Evolutionary conservation across 2,329 filamentous ascomycete genomes (phyloP).

Genomic region (Fusarium sp.): DNA sequence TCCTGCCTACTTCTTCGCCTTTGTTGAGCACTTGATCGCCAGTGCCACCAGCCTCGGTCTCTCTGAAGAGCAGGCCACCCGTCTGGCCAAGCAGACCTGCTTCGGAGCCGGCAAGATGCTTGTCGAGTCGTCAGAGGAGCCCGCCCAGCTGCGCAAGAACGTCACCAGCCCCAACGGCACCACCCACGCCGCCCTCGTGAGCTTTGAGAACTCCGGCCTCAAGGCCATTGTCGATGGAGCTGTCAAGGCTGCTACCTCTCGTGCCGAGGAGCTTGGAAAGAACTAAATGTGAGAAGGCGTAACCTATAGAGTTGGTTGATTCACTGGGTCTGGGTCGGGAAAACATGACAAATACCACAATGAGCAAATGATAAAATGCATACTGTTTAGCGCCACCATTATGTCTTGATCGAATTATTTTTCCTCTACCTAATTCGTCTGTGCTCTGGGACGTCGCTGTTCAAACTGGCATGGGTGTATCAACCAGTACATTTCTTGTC

Average conservation of each 20-base stretch:
- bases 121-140: conserved; percentile 58
- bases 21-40: conserved; percentile 63
- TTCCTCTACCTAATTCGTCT: too few species aligned
- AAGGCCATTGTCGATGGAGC: conserved; percentile 58
- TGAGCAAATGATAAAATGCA: background rate
- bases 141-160: conserved; percentile 61
- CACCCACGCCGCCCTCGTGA: conserved; percentile 61
- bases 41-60: conserved; percentile 59
- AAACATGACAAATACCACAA: background rate
- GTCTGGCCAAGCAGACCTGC: conserved; percentile 63
- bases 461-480: too few species aligned
- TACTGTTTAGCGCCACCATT: background rate
- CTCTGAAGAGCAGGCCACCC: conserved; percentile 60
- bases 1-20: conserved; percentile 65
- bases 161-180: conserved; percentile 66
- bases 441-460: too few species aligned
- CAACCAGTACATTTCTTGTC: too few species aligned
- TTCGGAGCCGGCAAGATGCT: conserved; percentile 65
- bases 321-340: background rate
- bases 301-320: background rate
- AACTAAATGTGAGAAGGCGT: conserved; percentile 22
- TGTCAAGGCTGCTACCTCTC: conserved; percentile 59
- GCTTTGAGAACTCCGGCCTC: conserved; percentile 59
- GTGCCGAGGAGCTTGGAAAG: conserved; percentile 59
- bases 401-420: too few species aligned